Conservation (phyloP, 208 protist species). For the Balamuthia mandrillaris region DNA sequence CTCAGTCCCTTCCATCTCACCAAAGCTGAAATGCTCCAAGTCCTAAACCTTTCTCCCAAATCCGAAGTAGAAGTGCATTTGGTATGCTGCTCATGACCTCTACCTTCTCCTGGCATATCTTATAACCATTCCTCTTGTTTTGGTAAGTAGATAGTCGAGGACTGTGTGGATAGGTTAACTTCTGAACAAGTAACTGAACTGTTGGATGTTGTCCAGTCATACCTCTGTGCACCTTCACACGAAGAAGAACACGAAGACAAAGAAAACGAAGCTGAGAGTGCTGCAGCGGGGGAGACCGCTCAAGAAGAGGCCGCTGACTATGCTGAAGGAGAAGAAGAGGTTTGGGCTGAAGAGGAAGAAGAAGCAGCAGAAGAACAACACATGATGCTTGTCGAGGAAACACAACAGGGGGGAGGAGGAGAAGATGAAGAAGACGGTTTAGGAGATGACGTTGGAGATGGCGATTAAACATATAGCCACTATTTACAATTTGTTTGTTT, state of each 20-base stretch:
- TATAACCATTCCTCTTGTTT: not conserved
- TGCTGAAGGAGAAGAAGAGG: not conserved
- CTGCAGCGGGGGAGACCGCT: not conserved
- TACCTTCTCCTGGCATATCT: not conserved
- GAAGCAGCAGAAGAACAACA: no score
- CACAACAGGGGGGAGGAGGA: no score
- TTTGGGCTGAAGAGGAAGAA: no score
- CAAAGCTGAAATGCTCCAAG: not conserved
- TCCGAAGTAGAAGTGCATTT: constrained; percentile 5
- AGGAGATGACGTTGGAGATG: no score
- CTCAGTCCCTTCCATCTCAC: not conserved
- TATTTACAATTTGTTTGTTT: no score
- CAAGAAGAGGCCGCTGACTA: not conserved
- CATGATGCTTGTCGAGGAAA: no score
- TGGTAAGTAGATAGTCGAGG: not conserved
- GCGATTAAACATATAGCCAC: no score
- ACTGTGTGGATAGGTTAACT: not conserved
- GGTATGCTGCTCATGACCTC: not conserved
- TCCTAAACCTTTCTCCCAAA: not conserved
- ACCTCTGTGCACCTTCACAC: not conserved
- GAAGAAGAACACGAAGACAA: not conserved
- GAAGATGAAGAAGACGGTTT: no score
- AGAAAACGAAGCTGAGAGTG: not conserved
- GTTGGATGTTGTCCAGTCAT: not conserved
- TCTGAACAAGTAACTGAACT: not conserved